Evolutionary conservation across 139 green algal genomes (phyloP).

Genomic region (Parachlorella kessleri): DNA sequence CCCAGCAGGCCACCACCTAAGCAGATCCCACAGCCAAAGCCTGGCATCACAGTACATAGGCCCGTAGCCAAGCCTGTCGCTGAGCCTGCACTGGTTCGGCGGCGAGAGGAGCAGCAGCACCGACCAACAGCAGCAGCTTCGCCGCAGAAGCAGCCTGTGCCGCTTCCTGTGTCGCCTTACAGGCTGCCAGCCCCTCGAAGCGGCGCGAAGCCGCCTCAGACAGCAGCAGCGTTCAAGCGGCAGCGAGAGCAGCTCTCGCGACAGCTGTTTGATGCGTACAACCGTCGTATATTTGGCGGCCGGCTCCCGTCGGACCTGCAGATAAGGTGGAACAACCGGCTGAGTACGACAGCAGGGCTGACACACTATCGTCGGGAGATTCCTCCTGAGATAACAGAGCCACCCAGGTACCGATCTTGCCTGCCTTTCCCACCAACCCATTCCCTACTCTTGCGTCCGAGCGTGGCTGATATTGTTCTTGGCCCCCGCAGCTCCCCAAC

Average conservation of each 20-base stretch:
- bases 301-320: constrained; percentile 52
- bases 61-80: no score
- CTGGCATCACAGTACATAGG: no score
- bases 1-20: no score
- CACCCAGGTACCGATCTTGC: constrained; percentile 3
- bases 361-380: constrained; percentile 46
- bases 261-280: constrained; percentile 46
- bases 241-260: constrained; percentile 31
- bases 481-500: no score
- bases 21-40: no score
- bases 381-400: background rate
- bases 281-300: constrained; percentile 48
- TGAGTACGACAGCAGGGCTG: constrained; percentile 64
- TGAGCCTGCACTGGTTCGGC: no score
- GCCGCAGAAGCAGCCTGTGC: background rate
- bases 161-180: no score
- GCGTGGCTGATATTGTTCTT: no score
- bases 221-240: constrained; percentile 33
- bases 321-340: constrained; percentile 59
- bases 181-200: no score
- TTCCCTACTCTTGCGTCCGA: no score
- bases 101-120: no score
- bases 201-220: background rate
- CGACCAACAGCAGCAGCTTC: background rate
- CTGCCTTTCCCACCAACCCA: no score